phyloP scores from a whole-genome alignment of 2,329 filamentous ascomycete species.

The Penicillium concentricum region DNA sequence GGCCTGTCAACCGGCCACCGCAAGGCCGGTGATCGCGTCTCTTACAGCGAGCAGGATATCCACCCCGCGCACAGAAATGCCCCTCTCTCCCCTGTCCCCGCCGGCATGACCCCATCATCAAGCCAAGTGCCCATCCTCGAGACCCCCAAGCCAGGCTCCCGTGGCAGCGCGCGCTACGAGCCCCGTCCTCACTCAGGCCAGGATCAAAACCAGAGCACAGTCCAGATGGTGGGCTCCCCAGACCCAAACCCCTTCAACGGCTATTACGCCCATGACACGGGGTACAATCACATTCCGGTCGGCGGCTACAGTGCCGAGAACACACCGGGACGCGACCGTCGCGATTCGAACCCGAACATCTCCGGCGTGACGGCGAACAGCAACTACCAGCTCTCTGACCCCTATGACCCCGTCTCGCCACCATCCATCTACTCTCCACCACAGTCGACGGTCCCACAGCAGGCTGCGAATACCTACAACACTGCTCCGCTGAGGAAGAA shows the following conservation, averaged over 20 bases:
- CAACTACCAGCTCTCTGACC: slow-evolving; percentile 18
- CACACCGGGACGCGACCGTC: slow-evolving; percentile 67
- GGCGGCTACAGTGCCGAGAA: slow-evolving; percentile 22
- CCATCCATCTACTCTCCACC: slow-evolving; percentile 72
- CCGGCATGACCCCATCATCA: slow-evolving; percentile 21
- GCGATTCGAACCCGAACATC: slow-evolving; percentile 60
- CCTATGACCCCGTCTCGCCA: slow-evolving; percentile 73
- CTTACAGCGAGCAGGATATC: slow-evolving; percentile 12
- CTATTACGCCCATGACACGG: slow-evolving; percentile 12
- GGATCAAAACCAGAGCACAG: slow-evolving; percentile 2
- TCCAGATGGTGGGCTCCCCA: slow-evolving; percentile 16
- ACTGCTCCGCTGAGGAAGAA: slow-evolving; percentile 1
- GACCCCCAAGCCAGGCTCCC: slow-evolving; percentile 23
- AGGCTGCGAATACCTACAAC: not conserved
- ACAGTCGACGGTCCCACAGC: not conserved
- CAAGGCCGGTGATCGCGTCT: slow-evolving; percentile 25
- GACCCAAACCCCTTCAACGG: slow-evolving; percentile 15
- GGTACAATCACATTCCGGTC: slow-evolving; percentile 16
- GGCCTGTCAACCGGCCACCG: slow-evolving; percentile 44
- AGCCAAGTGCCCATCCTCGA: slow-evolving; percentile 29
- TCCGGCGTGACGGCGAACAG: slow-evolving; percentile 52
- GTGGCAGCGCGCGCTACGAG: slow-evolving; percentile 22
- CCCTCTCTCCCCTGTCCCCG: slow-evolving; percentile 18
- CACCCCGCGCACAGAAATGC: slow-evolving; percentile 3
- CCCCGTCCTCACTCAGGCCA: slow-evolving; percentile 13